Evolutionary conservation across 2,329 filamentous ascomycete genomes (phyloP), one percentile per base, ranked within the genome.

Genomic region (Proliferodiscus dingleyae): DNA sequence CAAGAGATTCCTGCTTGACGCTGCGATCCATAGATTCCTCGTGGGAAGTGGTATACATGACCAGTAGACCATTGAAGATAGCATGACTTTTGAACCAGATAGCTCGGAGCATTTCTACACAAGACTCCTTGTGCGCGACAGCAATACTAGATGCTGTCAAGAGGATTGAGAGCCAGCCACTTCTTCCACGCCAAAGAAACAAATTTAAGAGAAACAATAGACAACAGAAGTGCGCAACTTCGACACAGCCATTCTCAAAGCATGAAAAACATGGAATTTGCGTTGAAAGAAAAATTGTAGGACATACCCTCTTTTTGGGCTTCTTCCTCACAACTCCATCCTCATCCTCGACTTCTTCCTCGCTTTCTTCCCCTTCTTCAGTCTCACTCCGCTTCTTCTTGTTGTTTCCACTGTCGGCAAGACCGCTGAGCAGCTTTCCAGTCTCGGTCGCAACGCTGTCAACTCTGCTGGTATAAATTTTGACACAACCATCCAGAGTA

Each of bases 381-480:
- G 79, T 81, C 8, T 78, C 80, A 1, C 74, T 80, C 50, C 81
- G 85, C 58, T 86, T 88, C 58, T 85, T 88, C 52, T 82, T 87
- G 52, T 78, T 87, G 62, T 73, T 73, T 8, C 83, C 82, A 64
- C 86, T 90, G 61, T 97, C 91, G 18, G 93, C 91, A 50, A 98
- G 72, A 47, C 93, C 93, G 67, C 90, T 97, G 30, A 98, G 70
- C 50, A 98, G 75, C 67, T 95, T 95, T 41, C 91, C 91, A 0
- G 93, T 98, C 68, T 98, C 93, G 1, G 90, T 97, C 34, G 93
- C 93, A 40, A 98, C 93, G 64, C 91, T 97, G 70, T 98, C 93
- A 40, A 98, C 90, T 74, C 93, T 79, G 71, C 90, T 96, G 2
- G 93, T 98, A 68, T 98, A 98, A 61, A 98, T 97, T 71, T 98